A percentile compares a stretch with the other conserved stretches of the same genome.
Conservation (phyloP, 2,329 filamentous ascomycete species). For the Tympanopsis confertula region DNA sequence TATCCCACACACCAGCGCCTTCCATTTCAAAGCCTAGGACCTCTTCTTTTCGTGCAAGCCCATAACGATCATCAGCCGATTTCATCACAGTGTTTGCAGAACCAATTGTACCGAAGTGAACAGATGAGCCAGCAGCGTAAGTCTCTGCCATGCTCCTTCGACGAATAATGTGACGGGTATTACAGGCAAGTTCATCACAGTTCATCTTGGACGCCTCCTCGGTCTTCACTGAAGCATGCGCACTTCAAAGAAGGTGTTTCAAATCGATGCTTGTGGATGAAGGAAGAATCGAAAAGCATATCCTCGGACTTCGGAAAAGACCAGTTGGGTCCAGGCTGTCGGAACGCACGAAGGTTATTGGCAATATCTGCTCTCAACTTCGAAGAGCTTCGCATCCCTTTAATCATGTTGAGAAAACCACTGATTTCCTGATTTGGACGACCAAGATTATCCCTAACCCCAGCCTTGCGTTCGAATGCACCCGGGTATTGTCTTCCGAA, state of each 20-base stretch:
- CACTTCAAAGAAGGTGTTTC: neutral
- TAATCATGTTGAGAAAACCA: slow-evolving; percentile 3
- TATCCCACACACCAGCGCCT: slow-evolving; percentile 13
- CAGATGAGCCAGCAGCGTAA: neutral
- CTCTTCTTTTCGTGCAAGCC: slow-evolving; percentile 6
- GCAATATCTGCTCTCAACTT: neutral
- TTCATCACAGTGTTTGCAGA: slow-evolving; percentile 19
- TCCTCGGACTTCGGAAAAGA: too few relatives aligned
- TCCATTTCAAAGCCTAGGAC: slow-evolving; percentile 18
- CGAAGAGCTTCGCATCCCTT: slow-evolving; percentile 1
- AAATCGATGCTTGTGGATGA: too few relatives aligned
- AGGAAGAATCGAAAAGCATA: too few relatives aligned
- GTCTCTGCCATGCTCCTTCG: slow-evolving; percentile 3
- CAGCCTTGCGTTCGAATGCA: slow-evolving; percentile 8
- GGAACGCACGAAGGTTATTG: slow-evolving; percentile 3
- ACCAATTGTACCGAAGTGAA: slow-evolving; percentile 19
- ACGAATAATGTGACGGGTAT: slow-evolving; percentile 4
- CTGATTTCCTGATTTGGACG: slow-evolving; percentile 8
- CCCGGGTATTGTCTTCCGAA: slow-evolving; percentile 9
- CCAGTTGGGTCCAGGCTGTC: slow-evolving; percentile 1
- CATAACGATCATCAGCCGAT: slow-evolving; percentile 11
- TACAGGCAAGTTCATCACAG: slow-evolving; percentile 3
- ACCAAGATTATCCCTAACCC: slow-evolving; percentile 8
- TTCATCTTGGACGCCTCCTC: slow-evolving; percentile 7
- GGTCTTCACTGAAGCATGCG: neutral